phyloP scores from a whole-genome alignment of 345 rosid genomes.

The Hevea brasiliensis region DNA sequence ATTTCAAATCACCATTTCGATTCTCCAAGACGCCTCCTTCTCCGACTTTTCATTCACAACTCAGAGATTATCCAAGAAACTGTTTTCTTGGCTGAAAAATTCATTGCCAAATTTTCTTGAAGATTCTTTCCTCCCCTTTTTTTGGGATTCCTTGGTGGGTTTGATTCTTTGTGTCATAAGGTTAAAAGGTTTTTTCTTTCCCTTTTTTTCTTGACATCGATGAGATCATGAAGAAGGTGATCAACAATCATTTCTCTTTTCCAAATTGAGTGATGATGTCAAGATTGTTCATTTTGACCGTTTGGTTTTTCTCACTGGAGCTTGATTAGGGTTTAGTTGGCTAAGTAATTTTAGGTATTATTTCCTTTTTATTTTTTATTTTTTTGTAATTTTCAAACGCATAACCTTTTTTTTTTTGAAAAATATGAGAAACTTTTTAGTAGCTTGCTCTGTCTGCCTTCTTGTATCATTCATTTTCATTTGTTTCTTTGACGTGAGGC shows the following conservation, averaged over 20 bases:
- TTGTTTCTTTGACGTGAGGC: not conserved
- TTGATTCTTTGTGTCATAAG: conserved; percentile 28
- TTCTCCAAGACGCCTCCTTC: not conserved
- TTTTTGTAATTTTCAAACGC: conserved; percentile 8
- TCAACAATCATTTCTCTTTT: conserved; percentile 8
- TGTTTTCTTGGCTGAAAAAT: conserved; percentile 16
- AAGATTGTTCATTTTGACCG: conserved; percentile 24
- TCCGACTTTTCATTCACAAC: conserved; percentile 11
- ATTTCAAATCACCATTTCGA: conserved; percentile 2
- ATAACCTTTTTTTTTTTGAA: not conserved
- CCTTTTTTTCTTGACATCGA: not conserved
- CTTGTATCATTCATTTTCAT: not conserved
- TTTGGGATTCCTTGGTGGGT: conserved; percentile 39
- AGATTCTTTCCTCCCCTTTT: conserved; percentile 25
- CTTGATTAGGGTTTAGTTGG: conserved; percentile 29
- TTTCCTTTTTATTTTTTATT: not conserved
- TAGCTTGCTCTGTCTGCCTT: too few relatives aligned
- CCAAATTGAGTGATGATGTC: conserved; percentile 14
- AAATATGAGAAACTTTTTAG: too few relatives aligned
- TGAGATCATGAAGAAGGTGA: conserved; percentile 33
- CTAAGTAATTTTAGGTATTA: conserved; percentile 14
- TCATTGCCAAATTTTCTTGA: conserved; percentile 20
- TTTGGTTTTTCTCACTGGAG: conserved; percentile 25
- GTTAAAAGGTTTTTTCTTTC: conserved; percentile 21
- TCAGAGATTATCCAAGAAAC: not conserved